A percentile compares a stretch with the other conserved stretches of the same genome.
Evolutionary conservation across 148 eudicot species (phyloP).

Genomic region (Silene latifolia): DNA sequence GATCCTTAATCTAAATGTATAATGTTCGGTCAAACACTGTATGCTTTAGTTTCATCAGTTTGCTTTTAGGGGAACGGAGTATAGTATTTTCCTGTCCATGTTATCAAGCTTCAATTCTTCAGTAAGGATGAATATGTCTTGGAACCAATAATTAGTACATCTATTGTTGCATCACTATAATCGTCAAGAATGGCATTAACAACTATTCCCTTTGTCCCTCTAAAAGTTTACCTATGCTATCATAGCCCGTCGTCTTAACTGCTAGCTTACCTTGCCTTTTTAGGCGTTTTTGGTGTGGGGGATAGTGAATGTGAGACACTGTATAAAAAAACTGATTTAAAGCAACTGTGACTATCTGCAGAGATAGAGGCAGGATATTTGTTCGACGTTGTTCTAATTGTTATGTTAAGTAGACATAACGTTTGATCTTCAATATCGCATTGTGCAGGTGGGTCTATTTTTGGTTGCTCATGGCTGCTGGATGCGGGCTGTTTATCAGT

Average conservation of each 20-base stretch:
- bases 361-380: neutral
- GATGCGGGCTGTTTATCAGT: conserved; percentile 84
- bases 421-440: conserved; percentile 2
- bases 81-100: neutral
- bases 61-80: neutral
- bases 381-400: neutral
- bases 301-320: no score
- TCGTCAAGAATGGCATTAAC: neutral
- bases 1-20: neutral
- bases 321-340: no score
- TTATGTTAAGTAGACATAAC: conserved; percentile 3
- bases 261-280: no score
- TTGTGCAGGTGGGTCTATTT: conserved; percentile 79
- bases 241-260: no score
- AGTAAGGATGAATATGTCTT: neutral
- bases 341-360: no score
- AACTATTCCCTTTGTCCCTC: no score
- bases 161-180: conserved; percentile 2
- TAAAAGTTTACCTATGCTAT: no score
- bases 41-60: neutral
- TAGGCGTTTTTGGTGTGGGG: no score
- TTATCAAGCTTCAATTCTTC: neutral
- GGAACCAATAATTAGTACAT: neutral
- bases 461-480: conserved; percentile 98
- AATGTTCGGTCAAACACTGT: neutral